These are phyloP conservation scores for Naegleria fowleri DNA, from an alignment of 208 protist genomes.

Conservation along the genomic window DNA sequence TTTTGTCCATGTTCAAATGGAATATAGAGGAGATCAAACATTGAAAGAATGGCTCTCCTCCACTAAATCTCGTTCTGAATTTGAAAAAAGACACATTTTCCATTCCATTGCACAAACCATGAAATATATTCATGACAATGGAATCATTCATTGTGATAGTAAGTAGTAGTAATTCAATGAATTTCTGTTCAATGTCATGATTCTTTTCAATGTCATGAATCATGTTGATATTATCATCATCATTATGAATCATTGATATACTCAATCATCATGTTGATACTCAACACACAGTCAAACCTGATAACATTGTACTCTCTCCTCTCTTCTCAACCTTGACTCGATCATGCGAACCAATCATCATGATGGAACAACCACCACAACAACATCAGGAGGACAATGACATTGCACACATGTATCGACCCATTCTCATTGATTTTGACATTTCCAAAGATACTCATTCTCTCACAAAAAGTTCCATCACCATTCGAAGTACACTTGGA, in stretches of 20 bases:
- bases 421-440: background rate
- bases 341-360: background rate
- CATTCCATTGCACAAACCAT: background rate
- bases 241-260: too few species aligned
- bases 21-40: background rate
- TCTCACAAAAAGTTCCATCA: background rate
- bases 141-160: background rate
- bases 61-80: background rate
- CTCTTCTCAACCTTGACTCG: background rate
- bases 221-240: too few species aligned
- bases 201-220: too few species aligned
- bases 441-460: background rate
- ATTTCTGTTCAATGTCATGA: too few species aligned
- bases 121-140: background rate
- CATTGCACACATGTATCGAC: background rate
- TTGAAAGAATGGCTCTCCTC: background rate
- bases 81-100: background rate
- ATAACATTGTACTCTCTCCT: background rate
- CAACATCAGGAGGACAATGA: too few species aligned
- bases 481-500: background rate
- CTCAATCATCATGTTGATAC: too few species aligned
- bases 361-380: background rate
- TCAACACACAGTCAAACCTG: background rate
- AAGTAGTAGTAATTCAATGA: too few species aligned
- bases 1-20: background rate